Evolutionary conservation across 352 stramenopile genomes (phyloP).

Genomic region (Plasmopara halstedii): DNA sequence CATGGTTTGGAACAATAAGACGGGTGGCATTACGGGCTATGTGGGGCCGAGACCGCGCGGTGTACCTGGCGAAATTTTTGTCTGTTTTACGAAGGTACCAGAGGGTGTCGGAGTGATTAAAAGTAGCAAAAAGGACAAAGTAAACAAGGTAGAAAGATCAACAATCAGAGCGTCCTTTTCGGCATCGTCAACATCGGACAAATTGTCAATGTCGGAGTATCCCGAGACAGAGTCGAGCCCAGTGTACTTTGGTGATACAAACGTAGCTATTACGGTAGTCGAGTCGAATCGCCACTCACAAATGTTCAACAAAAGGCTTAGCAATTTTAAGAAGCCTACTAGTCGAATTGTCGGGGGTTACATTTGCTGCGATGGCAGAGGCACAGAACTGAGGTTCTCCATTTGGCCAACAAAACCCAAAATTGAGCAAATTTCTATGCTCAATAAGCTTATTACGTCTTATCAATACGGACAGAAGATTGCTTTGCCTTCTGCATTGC

Average conservation of each 20-base stretch:
- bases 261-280: slow-evolving; percentile 65
- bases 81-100: slow-evolving; percentile 42
- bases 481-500: slow-evolving; percentile 49
- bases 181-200: slow-evolving; percentile 13
- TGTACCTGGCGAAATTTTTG: slow-evolving; percentile 69
- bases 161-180: slow-evolving; percentile 12
- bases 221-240: slow-evolving; percentile 12
- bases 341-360: slow-evolving; percentile 72
- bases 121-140: slow-evolving; percentile 19
- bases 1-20: slow-evolving; percentile 87
- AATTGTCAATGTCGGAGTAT: slow-evolving; percentile 12
- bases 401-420: slow-evolving; percentile 53
- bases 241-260: slow-evolving; percentile 59
- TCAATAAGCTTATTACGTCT: slow-evolving; percentile 76
- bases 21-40: slow-evolving; percentile 79
- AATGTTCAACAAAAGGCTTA: slow-evolving; percentile 80
- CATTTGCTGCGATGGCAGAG: slow-evolving; percentile 84
- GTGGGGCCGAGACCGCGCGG: slow-evolving; percentile 58
- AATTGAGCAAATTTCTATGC: slow-evolving; percentile 77
- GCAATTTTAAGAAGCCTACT: slow-evolving; percentile 84
- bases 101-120: slow-evolving; percentile 11
- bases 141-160: slow-evolving; percentile 12
- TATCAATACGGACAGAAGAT: slow-evolving; percentile 85
- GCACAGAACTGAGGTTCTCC: slow-evolving; percentile 56
- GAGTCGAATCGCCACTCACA: slow-evolving; percentile 79